Evolutionary conservation across 306 rosid species (phyloP).

Genomic region (Cucumis cinereus): DNA sequence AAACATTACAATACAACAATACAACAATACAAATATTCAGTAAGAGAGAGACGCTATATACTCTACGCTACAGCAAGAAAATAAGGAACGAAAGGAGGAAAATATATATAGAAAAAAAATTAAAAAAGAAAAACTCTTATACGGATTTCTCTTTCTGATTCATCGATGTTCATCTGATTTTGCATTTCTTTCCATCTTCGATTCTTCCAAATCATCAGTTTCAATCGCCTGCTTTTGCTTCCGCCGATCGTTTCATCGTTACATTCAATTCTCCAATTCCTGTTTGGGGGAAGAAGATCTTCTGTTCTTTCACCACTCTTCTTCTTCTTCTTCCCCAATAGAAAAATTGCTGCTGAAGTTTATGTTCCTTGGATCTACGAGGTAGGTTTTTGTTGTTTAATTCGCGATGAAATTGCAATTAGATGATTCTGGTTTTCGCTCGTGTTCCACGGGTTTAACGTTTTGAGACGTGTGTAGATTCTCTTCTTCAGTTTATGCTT

Average conservation of each 20-base stretch:
- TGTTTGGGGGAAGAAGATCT: conserved; percentile 21
- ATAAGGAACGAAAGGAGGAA: neutral
- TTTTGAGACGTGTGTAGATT: conserved; percentile 18
- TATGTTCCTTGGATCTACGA: conserved; percentile 31
- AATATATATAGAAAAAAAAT: neutral
- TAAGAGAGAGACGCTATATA: neutral
- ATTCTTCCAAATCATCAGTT: conserved; percentile 27
- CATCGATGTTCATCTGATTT: conserved; percentile 28
- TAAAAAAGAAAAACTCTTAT: neutral
- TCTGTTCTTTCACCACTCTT: conserved; percentile 5
- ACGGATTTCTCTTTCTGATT: neutral
- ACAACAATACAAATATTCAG: neutral
- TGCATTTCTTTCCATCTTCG: conserved; percentile 23
- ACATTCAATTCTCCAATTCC: conserved; percentile 15
- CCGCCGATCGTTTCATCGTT: conserved; percentile 18
- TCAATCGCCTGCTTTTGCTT: conserved; percentile 30
- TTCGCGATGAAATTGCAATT: conserved; percentile 17
- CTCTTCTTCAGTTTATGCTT: conserved; percentile 12
- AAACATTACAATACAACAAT: neutral
- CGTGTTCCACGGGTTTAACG: conserved; percentile 23
- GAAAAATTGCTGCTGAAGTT: conserved; percentile 8
- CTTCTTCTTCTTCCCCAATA: neutral
- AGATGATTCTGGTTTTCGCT: conserved; percentile 12
- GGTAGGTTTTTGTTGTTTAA: conserved; percentile 18
- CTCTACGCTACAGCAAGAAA: neutral